phyloP scores from a whole-genome alignment of 2,329 filamentous ascomycete genomes.

The Epichloe typhina region DNA sequence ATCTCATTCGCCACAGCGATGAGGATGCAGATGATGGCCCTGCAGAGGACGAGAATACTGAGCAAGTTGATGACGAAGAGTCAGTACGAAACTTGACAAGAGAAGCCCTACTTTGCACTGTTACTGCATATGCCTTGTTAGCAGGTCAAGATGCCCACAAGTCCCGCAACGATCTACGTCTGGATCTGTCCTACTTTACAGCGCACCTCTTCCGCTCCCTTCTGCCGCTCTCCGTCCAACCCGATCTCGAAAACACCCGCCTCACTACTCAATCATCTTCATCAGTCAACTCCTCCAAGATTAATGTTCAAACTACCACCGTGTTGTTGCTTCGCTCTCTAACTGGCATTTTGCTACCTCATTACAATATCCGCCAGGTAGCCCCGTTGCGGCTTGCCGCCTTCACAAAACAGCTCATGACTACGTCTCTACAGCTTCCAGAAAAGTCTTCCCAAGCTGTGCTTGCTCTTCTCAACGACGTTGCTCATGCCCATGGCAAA shows the following conservation, averaged over 20 bases:
- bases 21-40: constrained; percentile 35
- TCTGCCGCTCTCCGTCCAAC: constrained; percentile 62
- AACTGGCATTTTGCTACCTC: constrained; percentile 65
- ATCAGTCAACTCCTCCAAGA: constrained; percentile 39
- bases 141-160: constrained; percentile 87
- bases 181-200: constrained; percentile 92
- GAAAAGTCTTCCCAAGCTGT: constrained; percentile 80
- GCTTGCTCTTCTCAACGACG: constrained; percentile 62
- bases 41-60: constrained; percentile 25
- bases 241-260: constrained; percentile 69
- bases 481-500: constrained; percentile 67
- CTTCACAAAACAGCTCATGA: constrained; percentile 85
- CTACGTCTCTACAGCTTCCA: constrained; percentile 68
- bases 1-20: constrained; percentile 70
- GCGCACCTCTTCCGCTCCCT: constrained; percentile 84
- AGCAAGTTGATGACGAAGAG: constrained; percentile 29
- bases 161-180: constrained; percentile 64
- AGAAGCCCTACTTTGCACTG: constrained; percentile 84
- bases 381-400: constrained; percentile 79
- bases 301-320: constrained; percentile 91
- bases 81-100: constrained; percentile 61
- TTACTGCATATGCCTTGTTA: constrained; percentile 91
- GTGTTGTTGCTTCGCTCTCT: constrained; percentile 83
- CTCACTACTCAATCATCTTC: constrained; percentile 22
- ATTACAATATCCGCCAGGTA: constrained; percentile 57